These are phyloP conservation scores for Psilocybe cyanescens DNA, from an alignment of 768 basidiomycete genomes.

Conservation along the genomic window DNA sequence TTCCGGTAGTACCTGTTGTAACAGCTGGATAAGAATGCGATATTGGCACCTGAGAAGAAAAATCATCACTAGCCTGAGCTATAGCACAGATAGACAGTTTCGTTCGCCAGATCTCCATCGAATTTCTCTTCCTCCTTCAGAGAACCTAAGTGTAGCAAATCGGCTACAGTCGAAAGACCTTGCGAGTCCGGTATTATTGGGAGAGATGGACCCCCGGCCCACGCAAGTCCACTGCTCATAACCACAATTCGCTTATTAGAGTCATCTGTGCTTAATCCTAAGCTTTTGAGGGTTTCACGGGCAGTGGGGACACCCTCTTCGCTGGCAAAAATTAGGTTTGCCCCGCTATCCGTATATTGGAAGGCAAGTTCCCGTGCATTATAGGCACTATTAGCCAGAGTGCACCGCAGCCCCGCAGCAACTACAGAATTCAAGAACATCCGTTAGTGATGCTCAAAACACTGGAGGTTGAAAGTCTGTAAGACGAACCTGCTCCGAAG, in stretches of 20 bases:
- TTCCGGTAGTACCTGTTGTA: conserved; percentile 70
- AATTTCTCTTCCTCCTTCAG: conserved; percentile 59
- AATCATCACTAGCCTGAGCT: conserved; percentile 34
- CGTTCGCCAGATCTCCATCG: conserved; percentile 51
- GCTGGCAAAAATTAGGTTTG: conserved; percentile 64
- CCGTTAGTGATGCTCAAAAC: not conserved
- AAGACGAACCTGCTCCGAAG: conserved; percentile 44
- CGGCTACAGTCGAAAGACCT: conserved; percentile 43
- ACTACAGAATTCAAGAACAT: conserved; percentile 31
- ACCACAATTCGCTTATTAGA: conserved; percentile 61
- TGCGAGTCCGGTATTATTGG: conserved; percentile 28
- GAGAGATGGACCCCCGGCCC: conserved; percentile 43
- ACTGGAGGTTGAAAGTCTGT: not conserved
- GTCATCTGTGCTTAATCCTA: conserved; percentile 50
- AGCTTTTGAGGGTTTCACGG: conserved; percentile 55
- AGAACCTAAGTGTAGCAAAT: conserved; percentile 54
- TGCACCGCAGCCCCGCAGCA: conserved; percentile 70
- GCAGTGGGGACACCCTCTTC: conserved; percentile 64
- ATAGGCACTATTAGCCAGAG: conserved; percentile 77
- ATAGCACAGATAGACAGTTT: conserved; percentile 71
- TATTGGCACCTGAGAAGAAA: not conserved
- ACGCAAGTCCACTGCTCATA: conserved; percentile 48
- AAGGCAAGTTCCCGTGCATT: conserved; percentile 68
- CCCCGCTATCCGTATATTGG: conserved; percentile 72
- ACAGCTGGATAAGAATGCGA: not conserved